A percentile compares a stretch with the other conserved stretches of the same genome.
These are phyloP conservation scores for Neurospora sp. DNA, from an alignment of 495 filamentous ascomycete species.

Conservation along the genomic window DNA sequence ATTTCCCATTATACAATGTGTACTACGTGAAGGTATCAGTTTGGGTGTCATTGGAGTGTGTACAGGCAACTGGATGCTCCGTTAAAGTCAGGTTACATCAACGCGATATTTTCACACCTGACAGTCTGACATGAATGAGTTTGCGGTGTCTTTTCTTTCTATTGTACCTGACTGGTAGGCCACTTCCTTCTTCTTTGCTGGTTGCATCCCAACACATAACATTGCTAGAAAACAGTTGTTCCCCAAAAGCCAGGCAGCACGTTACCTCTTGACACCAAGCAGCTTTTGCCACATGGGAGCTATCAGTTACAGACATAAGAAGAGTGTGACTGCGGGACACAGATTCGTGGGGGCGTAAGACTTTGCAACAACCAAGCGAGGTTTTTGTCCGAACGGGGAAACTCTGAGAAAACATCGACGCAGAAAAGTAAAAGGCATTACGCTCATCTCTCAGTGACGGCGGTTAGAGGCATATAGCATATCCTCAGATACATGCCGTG, in stretches of 20 bases:
- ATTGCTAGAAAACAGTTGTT: background rate
- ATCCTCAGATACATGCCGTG: constrained; percentile 4
- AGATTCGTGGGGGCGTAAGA: background rate
- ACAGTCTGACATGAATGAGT: background rate
- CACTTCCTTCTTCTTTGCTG: background rate
- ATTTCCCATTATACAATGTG: background rate
- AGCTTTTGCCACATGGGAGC: background rate
- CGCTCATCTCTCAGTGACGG: too few species aligned
- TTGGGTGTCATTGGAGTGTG: background rate
- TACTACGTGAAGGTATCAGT: background rate
- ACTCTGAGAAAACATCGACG: background rate
- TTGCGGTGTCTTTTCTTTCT: background rate
- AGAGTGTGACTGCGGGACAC: background rate
- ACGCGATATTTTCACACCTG: background rate
- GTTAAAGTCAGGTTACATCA: background rate
- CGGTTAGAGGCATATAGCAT: background rate
- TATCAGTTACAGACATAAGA: background rate
- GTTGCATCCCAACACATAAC: too few species aligned
- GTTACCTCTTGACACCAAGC: background rate
- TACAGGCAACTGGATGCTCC: background rate
- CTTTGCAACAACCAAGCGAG: background rate
- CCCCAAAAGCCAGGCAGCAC: background rate
- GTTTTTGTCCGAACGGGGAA: background rate
- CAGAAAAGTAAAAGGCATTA: background rate
- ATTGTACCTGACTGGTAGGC: background rate